Evolutionary conservation across 129 eudicot genomes (phyloP), one percentile per base, ranked within the genome.

Genomic region (Scalesia atractyloides): DNA sequence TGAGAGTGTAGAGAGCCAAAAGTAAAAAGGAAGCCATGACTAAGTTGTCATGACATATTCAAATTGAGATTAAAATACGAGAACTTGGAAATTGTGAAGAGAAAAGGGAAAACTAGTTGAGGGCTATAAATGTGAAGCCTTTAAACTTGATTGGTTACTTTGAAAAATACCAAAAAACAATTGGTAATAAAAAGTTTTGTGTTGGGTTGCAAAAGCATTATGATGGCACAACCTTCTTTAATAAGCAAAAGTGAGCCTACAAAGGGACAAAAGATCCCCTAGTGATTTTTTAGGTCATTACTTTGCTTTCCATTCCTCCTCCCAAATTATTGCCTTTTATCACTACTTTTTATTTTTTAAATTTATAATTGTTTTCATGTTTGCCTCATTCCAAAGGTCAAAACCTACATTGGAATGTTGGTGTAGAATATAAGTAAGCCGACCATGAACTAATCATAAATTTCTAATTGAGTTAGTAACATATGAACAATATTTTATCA

Each of bases 181-280:
- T 72, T 43, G 59, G 82, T 39, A 75, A 54, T 52, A 26, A 57
- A 15, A 71, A 36, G 49, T 43, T 78, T 71, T 71, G 44, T 53
- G 57, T 78, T 52, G 64, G 68, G 66, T 59, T 78, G 24, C 77
- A 78, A 47, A 70, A 78, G 82, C 67, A 63, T 71, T 78, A 70
- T 71, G 82, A 78, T 78, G 82, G 82, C 68, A 64, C 68, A 78
- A 61, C 24, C 73, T 63, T 71, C 82, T 78, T 78, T 72, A 13
- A 43, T 53, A 71, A 41, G 82, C 77, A 78, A 78, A 78, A 71
- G 82, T 78, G 77, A 78, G 82, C 68, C 77, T 78, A 71, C 82
- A 64, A 78, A 71, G 82, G 68, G 82, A 78, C 82, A 78, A 78
- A 78, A 78, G 82, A 78, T 78, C 77, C 76, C 77, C 70, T 78